A percentile compares a stretch with the other conserved stretches of the same genome.
Conservation (phyloP, 2,329 filamentous ascomycete genomes). For the Delphinella strobiligena region DNA sequence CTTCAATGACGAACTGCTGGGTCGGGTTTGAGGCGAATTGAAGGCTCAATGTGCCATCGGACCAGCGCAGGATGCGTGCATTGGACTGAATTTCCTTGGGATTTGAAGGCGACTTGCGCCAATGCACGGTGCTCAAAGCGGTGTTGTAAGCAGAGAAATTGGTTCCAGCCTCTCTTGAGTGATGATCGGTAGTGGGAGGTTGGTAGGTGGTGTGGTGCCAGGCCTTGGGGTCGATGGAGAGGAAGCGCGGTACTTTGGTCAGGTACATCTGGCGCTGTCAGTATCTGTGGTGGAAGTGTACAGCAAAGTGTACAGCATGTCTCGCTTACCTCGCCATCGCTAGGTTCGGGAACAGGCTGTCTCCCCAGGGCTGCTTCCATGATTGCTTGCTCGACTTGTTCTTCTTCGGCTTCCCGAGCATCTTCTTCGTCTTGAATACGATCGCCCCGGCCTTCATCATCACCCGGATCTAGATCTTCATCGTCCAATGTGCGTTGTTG, state of each 20-base stretch:
- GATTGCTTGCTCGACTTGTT: conserved; percentile 42
- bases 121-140: conserved; percentile 56
- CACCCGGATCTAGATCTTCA: conserved; percentile 50
- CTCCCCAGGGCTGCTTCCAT: conserved; percentile 54
- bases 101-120: conserved; percentile 53
- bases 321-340: conserved; percentile 51
- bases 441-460: conserved; percentile 53
- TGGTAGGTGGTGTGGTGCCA: conserved; percentile 57
- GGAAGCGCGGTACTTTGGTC: conserved; percentile 59
- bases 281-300: background rate
- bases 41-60: conserved; percentile 64
- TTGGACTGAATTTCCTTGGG: conserved; percentile 61
- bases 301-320: conserved; percentile 2
- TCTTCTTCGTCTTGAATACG: conserved; percentile 42
- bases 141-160: conserved; percentile 49
- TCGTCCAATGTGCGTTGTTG: conserved; percentile 43
- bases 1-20: conserved; percentile 63
- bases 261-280: conserved; percentile 47
- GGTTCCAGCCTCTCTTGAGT: conserved; percentile 33
- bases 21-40: conserved; percentile 56
- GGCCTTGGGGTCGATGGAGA: conserved; percentile 55
- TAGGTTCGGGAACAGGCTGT: conserved; percentile 58
- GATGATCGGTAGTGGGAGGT: conserved; percentile 47
- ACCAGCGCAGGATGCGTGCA: conserved; percentile 63
- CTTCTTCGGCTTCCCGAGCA: conserved; percentile 29